phyloP scores from a whole-genome alignment of 805 yeast species.

The Lachancea quebecensis region DNA sequence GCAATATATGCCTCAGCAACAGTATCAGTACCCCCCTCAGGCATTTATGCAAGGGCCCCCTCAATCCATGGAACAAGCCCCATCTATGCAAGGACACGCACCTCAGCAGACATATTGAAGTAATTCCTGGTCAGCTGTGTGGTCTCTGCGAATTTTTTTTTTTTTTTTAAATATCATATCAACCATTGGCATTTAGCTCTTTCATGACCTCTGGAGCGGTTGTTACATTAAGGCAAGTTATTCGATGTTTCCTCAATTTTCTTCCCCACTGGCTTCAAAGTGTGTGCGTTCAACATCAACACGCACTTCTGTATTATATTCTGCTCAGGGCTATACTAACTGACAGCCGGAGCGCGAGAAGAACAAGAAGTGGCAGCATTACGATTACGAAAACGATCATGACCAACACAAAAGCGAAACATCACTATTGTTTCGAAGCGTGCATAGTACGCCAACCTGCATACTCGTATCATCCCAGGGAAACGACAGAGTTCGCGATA shows the following conservation, averaged over 20 bases:
- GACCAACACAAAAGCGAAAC: neutral
- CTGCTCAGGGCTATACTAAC: too few species aligned
- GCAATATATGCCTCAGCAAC: neutral
- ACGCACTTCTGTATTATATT: too few species aligned
- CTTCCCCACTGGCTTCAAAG: neutral
- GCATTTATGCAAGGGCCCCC: slow-evolving; percentile 2
- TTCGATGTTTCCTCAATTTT: neutral
- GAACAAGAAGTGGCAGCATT: neutral
- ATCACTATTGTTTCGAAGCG: neutral
- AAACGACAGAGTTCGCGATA: neutral
- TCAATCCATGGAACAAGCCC: slow-evolving; percentile 10
- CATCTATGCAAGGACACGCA: slow-evolving; percentile 9
- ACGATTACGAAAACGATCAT: neutral
- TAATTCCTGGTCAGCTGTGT: neutral
- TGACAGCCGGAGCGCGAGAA: too few species aligned
- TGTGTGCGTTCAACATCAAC: neutral
- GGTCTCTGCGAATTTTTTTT: slow-evolving; percentile 1
- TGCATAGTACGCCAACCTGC: neutral
- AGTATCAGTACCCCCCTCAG: slow-evolving; percentile 6
- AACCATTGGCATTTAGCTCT: neutral
- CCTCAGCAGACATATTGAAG: slow-evolving; percentile 9
- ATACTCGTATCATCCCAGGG: too few species aligned
- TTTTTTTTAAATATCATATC: neutral
- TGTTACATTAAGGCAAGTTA: neutral
- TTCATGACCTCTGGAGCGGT: neutral